A percentile compares a stretch with the other conserved stretches of the same genome.
Evolutionary conservation across 2,329 filamentous ascomycete genomes (phyloP).

Genomic region (Trichophyton schoenleinii): DNA sequence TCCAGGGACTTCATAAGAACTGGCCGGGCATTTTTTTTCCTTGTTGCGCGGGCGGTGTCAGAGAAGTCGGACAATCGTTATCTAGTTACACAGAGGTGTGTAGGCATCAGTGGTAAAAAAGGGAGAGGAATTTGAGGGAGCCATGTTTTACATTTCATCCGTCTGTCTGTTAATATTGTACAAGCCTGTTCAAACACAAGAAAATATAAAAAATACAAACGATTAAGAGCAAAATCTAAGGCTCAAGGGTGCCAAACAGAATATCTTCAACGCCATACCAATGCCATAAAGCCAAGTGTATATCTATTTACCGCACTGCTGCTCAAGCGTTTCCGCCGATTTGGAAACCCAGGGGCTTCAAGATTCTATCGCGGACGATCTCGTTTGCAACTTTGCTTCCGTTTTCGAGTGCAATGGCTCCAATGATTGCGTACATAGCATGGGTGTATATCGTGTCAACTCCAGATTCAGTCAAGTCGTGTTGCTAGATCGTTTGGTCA

Average conservation of each 20-base stretch:
- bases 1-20: conserved; percentile 55
- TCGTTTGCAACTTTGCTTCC: conserved; percentile 66
- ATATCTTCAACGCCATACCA: conserved; percentile 11
- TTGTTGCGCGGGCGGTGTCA: conserved; percentile 71
- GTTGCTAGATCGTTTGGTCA: conserved; percentile 34
- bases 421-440: conserved; percentile 72
- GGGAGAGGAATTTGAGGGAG: not conserved
- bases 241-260: conserved; percentile 2
- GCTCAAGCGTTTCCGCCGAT: conserved; percentile 15
- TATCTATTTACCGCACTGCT: conserved; percentile 12
- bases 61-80: conserved; percentile 58
- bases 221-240: conserved; percentile 1
- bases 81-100: not conserved
- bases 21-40: conserved; percentile 47
- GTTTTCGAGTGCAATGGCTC: conserved; percentile 77
- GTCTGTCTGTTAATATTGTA: conserved; percentile 4
- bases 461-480: conserved; percentile 61
- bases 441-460: conserved; percentile 61
- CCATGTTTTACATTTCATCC: not conserved
- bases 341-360: conserved; percentile 40
- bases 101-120: not conserved
- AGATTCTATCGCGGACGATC: conserved; percentile 63
- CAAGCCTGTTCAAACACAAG: not conserved
- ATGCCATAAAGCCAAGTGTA: conserved; percentile 10
- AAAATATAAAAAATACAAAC: conserved; percentile 3